These are phyloP conservation scores for Paramyrothecium roridum DNA, from an alignment of 2,329 filamentous ascomycete species.

Conservation along the genomic window DNA sequence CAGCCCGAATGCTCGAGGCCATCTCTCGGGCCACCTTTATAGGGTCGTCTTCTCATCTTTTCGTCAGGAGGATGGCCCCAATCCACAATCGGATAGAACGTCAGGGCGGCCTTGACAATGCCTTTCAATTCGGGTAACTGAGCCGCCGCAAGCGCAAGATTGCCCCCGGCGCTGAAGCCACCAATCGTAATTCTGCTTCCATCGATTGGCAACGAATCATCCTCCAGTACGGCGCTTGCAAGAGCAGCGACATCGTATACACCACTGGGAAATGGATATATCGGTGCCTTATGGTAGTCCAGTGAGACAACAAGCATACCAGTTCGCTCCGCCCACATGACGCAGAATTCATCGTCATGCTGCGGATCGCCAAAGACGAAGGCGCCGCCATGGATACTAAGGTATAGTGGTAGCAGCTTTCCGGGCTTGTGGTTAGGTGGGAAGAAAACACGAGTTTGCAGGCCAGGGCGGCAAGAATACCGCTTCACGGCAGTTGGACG, in stretches of 20 bases:
- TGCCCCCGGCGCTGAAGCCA: conserved; percentile 51
- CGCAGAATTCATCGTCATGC: conserved; percentile 45
- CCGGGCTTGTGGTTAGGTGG: conserved; percentile 29
- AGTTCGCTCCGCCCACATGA: conserved; percentile 34
- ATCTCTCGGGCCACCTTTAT: neutral
- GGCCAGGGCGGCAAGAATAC: neutral
- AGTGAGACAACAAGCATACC: conserved; percentile 42
- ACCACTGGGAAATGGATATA: conserved; percentile 37
- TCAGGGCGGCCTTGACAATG: conserved; percentile 1
- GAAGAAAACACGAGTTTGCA: conserved; percentile 31
- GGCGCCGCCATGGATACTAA: conserved; percentile 51
- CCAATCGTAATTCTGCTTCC: conserved; percentile 33
- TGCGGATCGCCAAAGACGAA: conserved; percentile 40
- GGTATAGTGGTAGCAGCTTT: conserved; percentile 34
- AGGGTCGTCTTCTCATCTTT: neutral
- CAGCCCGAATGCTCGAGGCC: neutral
- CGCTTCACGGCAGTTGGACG: conserved; percentile 1
- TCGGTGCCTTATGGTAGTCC: conserved; percentile 46
- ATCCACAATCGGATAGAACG: conserved; percentile 1
- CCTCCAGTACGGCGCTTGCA: conserved; percentile 35
- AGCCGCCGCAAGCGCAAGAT: conserved; percentile 37
- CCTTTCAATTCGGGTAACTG: conserved; percentile 31
- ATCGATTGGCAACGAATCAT: conserved; percentile 44
- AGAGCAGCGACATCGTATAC: conserved; percentile 44
- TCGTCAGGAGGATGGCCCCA: neutral